phyloP scores from a whole-genome alignment of 495 filamentous ascomycete species.

The Daldinia vernicosa region DNA sequence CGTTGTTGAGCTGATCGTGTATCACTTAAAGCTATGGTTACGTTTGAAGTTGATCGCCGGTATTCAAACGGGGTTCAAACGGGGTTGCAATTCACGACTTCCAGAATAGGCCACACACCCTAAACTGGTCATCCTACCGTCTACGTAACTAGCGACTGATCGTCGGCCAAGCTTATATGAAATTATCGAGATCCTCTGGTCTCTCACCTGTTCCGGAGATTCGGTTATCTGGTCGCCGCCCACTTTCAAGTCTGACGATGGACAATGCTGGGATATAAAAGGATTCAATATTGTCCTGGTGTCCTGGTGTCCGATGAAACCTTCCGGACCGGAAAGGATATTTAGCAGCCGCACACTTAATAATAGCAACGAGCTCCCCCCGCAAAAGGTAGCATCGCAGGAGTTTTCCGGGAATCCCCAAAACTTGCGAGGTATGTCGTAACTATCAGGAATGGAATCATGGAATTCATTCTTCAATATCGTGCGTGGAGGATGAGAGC shows the following conservation, averaged over 20 bases:
- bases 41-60: conserved; percentile 24
- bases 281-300: conserved; percentile 23
- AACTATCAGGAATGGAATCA: conserved; percentile 22
- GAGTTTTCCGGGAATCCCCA: conserved; percentile 16
- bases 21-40: conserved; percentile 1
- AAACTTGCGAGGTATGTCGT: neutral
- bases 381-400: conserved; percentile 19
- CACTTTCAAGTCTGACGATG: conserved; percentile 9
- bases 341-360: conserved; percentile 30
- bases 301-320: conserved; percentile 28
- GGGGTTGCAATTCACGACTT: conserved; percentile 1
- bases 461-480: neutral
- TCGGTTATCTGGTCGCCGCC: conserved; percentile 30
- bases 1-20: conserved; percentile 15
- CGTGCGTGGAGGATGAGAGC: conserved; percentile 25
- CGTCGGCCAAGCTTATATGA: conserved; percentile 15
- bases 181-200: conserved; percentile 19
- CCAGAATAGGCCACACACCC: neutral
- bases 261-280: conserved; percentile 30
- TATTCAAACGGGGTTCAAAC: conserved; percentile 20
- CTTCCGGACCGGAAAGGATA: conserved; percentile 23
- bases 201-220: conserved; percentile 19
- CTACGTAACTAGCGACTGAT: conserved; percentile 6
- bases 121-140: neutral
- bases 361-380: conserved; percentile 14